Evolutionary conservation across 345 rosid species (phyloP).

Genomic region (Salix udensis): DNA sequence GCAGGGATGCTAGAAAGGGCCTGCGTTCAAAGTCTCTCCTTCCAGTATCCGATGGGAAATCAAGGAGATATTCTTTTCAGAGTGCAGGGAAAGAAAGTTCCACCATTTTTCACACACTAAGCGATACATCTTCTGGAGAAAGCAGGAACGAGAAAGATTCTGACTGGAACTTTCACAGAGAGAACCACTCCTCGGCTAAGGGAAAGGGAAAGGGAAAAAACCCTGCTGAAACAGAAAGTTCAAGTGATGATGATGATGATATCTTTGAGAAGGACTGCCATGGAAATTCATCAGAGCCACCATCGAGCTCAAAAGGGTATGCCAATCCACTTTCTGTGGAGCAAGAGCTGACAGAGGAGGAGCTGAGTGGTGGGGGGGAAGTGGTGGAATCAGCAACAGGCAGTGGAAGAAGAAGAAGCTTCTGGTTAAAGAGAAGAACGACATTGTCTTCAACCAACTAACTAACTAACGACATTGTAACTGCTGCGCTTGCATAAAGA

Average conservation of each 20-base stretch:
- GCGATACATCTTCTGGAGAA: slow-evolving; percentile 46
- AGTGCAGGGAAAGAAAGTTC: slow-evolving; percentile 42
- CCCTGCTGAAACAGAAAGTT: slow-evolving; percentile 30
- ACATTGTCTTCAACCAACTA: slow-evolving; percentile 33
- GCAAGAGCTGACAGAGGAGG: slow-evolving; percentile 5
- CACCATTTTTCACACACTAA: slow-evolving; percentile 38
- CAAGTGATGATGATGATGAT: slow-evolving; percentile 30
- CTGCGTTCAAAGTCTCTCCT: slow-evolving; percentile 36
- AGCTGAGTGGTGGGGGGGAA: slow-evolving; percentile 6
- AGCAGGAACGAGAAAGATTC: slow-evolving; percentile 14
- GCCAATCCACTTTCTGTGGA: slow-evolving; percentile 13
- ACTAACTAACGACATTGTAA: slow-evolving; percentile 1
- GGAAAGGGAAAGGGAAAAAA: slow-evolving; percentile 28
- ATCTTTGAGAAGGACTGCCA: neutral
- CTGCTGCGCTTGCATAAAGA: no score
- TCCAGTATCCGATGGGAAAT: slow-evolving; percentile 46
- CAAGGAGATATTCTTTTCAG: slow-evolving; percentile 50
- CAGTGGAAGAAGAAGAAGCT: slow-evolving; percentile 14
- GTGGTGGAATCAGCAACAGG: slow-evolving; percentile 22
- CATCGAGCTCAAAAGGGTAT: slow-evolving; percentile 24
- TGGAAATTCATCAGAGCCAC: slow-evolving; percentile 31
- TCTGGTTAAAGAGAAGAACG: slow-evolving; percentile 38
- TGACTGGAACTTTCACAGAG: slow-evolving; percentile 25
- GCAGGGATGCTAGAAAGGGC: slow-evolving; percentile 39
- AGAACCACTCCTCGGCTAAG: slow-evolving; percentile 10